Evolutionary conservation across 805 yeast species (phyloP), one percentile per base, ranked within the genome.

Genomic region (Middelhovenomyces tepae): DNA sequence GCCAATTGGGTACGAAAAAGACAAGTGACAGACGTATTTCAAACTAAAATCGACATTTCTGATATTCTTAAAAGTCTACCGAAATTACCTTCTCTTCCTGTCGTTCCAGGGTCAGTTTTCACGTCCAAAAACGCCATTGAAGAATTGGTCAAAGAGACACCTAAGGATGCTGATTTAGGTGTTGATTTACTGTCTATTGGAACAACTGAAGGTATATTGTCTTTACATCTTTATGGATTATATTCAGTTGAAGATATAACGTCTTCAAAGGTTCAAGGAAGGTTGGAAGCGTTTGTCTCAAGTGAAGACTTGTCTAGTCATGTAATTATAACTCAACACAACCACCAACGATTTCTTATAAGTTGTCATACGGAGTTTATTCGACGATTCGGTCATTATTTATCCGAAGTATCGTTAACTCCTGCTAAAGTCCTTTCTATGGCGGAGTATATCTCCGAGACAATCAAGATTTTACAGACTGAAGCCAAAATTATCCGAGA

Each of bases 391-490:
- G 42, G 65, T 54, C 16, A 30, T 39, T 28, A 45, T 26, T 49
- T 60, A 16, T 52, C 60, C 0, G 50, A 54, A 5, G 53, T 62
- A 1, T 46, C 64, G 1, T 38, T 54, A 5, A 45, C 54, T 4
- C 57, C 64, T 28, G 56, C 67, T 4, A 58, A 57, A 34, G 39
- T 64, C 7, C 46, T 59, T 16, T 58, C 61, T 4, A 34, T 59
- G 4, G 38, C 61, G 22, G 50, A 46, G 1, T 54, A 57, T 35
- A 35, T 62, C 7, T 38, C 48, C 16, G 59, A 54, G 14, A 43
- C 61, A 5, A 39, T 57, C 7, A 48, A 42, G 2, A 36, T 44
- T 4, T 35, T 61, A 8, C 35, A 39, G 5, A 34, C 42, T 1
- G 62, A 59, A 18, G 41, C 46, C 16, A 50, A 47, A 21, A 53